Evolutionary conservation across 495 filamentous ascomycete genomes (phyloP), one percentile per base, ranked within the genome.

Genomic region (Delitschia confertaspora): DNA sequence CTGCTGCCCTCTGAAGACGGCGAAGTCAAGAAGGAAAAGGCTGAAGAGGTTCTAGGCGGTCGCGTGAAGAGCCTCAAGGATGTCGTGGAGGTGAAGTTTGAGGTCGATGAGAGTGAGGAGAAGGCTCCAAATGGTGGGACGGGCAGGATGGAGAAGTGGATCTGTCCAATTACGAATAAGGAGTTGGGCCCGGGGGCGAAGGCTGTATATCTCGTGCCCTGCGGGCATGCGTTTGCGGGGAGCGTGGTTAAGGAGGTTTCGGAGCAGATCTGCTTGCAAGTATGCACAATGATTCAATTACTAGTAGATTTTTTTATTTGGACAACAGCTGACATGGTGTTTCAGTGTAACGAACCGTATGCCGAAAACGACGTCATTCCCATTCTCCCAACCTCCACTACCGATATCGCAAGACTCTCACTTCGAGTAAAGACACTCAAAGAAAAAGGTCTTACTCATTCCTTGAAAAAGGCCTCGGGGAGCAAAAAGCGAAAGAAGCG

Each of bases 141-240:
- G 19, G 51, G 14, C 8, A 36, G 52, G 37, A 31, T 27, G n/a
- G 68, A 74, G 55, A 65, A 69, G 22, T 88, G 82, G 73, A 73
- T 86, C 14, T 98, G 91, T 58, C 88, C 89, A 1, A 72, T 96
- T 18, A 88, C 84, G n/a, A 73, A 78, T 31, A 93, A 93, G 62
- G 75, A 81, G 60, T 64, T 98, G 34, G 93, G 93, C 1, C 75
- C 88, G 0, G 74, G 70, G 8, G 79, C 82, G 11, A 88, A 79
- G 65, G 69, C 85, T 7, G 85, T 93, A 13, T 98, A 96, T 61
- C 57, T 98, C 4, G 86, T 95, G 11, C 91, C 91, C 0, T 98
- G 91, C 56, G 91, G 91, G 1, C 93, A 96, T 72, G 93, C 85
- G 1, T 96, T 96, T 61, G 77, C 83, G 2, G 86, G 89, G 49